Evolutionary conservation across 1,284 basidiomycete species (phyloP), one percentile per base, ranked within the genome.

Genomic region (Ganoderma leucocontextum): DNA sequence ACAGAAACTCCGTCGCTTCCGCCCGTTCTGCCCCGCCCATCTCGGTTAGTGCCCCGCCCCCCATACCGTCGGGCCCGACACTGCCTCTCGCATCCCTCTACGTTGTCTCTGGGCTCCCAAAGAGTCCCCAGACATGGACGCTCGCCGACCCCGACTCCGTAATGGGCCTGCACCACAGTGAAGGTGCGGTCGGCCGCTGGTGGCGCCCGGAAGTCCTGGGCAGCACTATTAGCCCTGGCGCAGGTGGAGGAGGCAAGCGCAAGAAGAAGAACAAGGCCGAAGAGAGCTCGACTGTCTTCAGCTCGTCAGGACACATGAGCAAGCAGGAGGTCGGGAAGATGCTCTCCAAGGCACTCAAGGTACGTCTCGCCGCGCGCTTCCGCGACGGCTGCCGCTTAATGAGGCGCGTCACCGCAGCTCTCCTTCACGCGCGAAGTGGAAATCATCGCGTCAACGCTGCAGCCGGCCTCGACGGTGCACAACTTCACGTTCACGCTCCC

Each of bases 141-240:
- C 86, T 97, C 52, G 93, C 95, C 0, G 96, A 98, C 80, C 90
- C 92, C 4, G 96, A 97, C 79, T 89, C 94, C 6, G 91, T 95
- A 63, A 81, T 91, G 67, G 94, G 95, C 65, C 85, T 97, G 49
- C 90, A 95, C 77, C 95, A 97, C 74, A 86, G 89, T 42, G 94
- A 96, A 62, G 92, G 94, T 73, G 96, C 96, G 49, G 94, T 98
- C 57, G 92, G 89, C 68, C 87, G 95, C 60, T 98, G 94, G 89
- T 98, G 96, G 96, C 85, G 96, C 64, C 95, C 97, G 57, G 97
- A 98, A 80, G 94, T 98, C 58, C 89, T 95, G 13, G 95, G 94
- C 2, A 95, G 91, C 77, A 95, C 94, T 59, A 90, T 96, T 72
- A 93, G 91, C 74, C 93, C 93, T 8, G 95, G 95, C 57, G 92